These are phyloP conservation scores for Apophysomyces trapeziformis DNA, from an alignment of 371 early-diverging fungal genomes.

Conservation along the genomic window DNA sequence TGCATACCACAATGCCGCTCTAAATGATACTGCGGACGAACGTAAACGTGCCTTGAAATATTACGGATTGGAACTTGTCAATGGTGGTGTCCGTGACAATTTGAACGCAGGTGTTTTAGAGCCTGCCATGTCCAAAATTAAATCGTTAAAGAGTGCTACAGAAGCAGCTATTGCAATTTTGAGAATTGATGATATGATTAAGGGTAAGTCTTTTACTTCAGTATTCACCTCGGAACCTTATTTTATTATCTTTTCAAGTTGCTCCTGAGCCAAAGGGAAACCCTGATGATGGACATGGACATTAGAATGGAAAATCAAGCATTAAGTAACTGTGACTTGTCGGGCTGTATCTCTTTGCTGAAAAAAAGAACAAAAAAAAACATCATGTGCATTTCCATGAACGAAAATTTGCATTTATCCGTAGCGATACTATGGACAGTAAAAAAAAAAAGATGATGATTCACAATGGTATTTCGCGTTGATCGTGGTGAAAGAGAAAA, in stretches of 20 bases:
- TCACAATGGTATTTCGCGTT: no score
- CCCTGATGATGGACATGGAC: slow-evolving; percentile 55
- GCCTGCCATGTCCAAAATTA: slow-evolving; percentile 99
- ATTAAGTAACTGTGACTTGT: not conserved
- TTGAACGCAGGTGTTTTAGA: slow-evolving; percentile 97
- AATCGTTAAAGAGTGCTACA: slow-evolving; percentile 98
- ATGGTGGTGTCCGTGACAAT: slow-evolving; percentile 96
- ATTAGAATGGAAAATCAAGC: slow-evolving; percentile 29
- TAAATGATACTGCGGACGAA: slow-evolving; percentile 68
- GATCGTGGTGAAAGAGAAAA: not conserved
- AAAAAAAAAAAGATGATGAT: not conserved
- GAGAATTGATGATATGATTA: slow-evolving; percentile 99
- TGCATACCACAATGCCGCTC: slow-evolving; percentile 92
- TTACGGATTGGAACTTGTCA: slow-evolving; percentile 95
- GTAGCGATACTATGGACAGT: not conserved
- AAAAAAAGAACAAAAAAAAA: not conserved
- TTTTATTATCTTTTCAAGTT: slow-evolving; percentile 26
- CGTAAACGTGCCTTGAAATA: slow-evolving; percentile 82
- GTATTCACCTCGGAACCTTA: not conserved
- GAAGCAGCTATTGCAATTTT: slow-evolving; percentile 99
- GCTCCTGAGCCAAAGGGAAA: slow-evolving; percentile 50
- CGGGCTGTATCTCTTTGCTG: not conserved
- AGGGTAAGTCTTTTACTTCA: slow-evolving; percentile 42
- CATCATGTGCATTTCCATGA: slow-evolving; percentile 2
- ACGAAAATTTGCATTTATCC: not conserved